Evolutionary conservation across 257 asterid genomes (phyloP), one percentile per base, ranked within the genome.

Genomic region (Euphrasia confusa): DNA sequence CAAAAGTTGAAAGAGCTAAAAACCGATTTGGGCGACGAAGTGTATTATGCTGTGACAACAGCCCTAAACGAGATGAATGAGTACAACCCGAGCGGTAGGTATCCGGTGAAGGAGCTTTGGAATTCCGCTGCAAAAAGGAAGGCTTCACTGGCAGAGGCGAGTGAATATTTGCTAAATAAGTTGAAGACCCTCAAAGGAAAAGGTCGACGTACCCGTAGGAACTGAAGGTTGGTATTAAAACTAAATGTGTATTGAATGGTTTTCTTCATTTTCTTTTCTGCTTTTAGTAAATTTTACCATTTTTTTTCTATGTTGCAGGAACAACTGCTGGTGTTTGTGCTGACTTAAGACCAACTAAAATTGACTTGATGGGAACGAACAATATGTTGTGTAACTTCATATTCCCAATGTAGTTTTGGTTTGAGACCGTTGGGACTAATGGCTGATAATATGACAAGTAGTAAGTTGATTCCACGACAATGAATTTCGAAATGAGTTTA

Each of bases 31-130:
- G 84, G 91, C 2, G 78, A 77, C 1, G 79, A 68, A 60, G 80
- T 77, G 32, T 77, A 68, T 32, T 66, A 59, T 49, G 63, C 72
- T 28, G 79, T 81, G 50, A 72, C 66, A 2, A 72, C 32, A 10
- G 91, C 85, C 7, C 77, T 84, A 53, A 57, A 60, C 30, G 88
- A 84, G 75, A 14, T 84, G 74, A 84, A 81, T 15, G 78, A 71
- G 55, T 79, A 79, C 73, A 84, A 84, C 65, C 84, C 88, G 9
- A 84, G 91, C 49, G 91, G 91, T 35, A 71, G 91, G 69, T 84
- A 84, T 65, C 85, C 88, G 5, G 78, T 84, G 14, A 71, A 69
- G 2, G 82, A 75, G 66, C 66, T 84, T 54, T 84, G 91, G 91
- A 81, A 84, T 64, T 1, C 37, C n/a, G 66, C 10, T 1, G 77